These are phyloP conservation scores for Citrus medica DNA, from an alignment of 345 rosid genomes.

Conservation along the genomic window DNA sequence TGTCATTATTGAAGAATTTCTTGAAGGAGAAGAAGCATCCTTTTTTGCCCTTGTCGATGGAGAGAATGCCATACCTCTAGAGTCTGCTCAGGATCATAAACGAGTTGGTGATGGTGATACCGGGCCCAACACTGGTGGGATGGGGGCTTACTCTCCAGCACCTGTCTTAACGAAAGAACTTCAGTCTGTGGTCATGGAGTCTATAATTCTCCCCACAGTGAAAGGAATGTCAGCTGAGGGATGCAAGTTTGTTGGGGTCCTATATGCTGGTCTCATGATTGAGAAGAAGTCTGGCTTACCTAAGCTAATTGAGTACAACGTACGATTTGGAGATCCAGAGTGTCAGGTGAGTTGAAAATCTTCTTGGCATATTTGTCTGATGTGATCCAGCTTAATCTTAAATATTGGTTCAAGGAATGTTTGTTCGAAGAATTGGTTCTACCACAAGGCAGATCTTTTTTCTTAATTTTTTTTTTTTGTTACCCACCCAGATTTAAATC, in stretches of 20 bases:
- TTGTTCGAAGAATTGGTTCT: not conserved
- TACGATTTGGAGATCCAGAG: constrained; percentile 98
- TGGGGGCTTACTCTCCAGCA: constrained; percentile 97
- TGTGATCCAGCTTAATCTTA: not conserved
- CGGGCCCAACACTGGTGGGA: constrained; percentile 95
- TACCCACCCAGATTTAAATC: not conserved
- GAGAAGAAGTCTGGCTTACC: constrained; percentile 92
- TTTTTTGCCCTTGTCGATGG: constrained; percentile 94
- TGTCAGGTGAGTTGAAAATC: constrained; percentile 63
- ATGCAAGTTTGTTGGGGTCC: constrained; percentile 87
- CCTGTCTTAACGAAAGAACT: constrained; percentile 75
- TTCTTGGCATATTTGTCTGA: not conserved
- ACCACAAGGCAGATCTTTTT: not conserved
- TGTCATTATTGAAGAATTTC: constrained; percentile 72
- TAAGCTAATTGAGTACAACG: constrained; percentile 96
- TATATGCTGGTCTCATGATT: constrained; percentile 92
- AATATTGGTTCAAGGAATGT: not conserved
- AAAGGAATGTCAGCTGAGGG: constrained; percentile 92
- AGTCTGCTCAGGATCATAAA: constrained; percentile 97
- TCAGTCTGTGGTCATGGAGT: constrained; percentile 68
- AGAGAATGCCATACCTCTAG: constrained; percentile 83
- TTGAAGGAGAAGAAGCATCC: constrained; percentile 96
- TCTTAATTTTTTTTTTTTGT: too few relatives aligned
- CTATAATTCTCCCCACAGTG: constrained; percentile 84
- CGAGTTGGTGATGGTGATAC: constrained; percentile 97